Base-by-base conservation (phyloP, 78 protist species). In the Acrasis kona region DNA sequence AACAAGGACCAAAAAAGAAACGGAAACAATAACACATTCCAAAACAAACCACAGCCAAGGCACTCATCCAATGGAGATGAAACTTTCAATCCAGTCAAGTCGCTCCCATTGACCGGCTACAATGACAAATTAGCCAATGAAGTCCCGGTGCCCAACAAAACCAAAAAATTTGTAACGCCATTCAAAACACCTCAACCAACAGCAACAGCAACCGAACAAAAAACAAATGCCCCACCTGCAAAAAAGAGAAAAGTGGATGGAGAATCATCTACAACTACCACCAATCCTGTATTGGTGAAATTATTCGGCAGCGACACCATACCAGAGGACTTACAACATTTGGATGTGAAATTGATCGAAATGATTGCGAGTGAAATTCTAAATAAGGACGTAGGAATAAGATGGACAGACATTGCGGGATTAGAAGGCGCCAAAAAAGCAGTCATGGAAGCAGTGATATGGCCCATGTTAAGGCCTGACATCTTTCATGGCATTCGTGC, bases 321-420 rank as follows among this genome's bases (percentile, higher is more conserved):
- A 19, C 82, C 82, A 34, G 84, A 76, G 10, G 81, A 76, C 32
- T 75, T 84, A 39, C 61, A 71, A 79, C 58, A 58, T 42, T 2
- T 91, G 10, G 95, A 91, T 10, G 87, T 87, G 10, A 72, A 79
- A 65, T 50, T 91, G 72, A 41, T 87, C 12, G 86, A 76, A 39
- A 27, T 65, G 35, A 78, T 91, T 66, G 12, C 4, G 30, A 74
- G 78, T 79, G 95, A 91, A 29, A 73, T 81, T 37, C 36, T 86
- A 58, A 83, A 70, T 77, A 4, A 0, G 50, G 6, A 31, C 10
- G 50, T 76, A 27, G 27, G 2, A 0, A 76, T 88, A 19, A 8
- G 27, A 19, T 86, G 88, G 86, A 80, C 35, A 34, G 90, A 87
- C 70, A 78, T 88, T 4, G 89, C 87, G 0, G 95, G 95, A 0